These are phyloP conservation scores for Petrea volubilis DNA, from an alignment of 257 asterid genomes.

Conservation along the genomic window DNA sequence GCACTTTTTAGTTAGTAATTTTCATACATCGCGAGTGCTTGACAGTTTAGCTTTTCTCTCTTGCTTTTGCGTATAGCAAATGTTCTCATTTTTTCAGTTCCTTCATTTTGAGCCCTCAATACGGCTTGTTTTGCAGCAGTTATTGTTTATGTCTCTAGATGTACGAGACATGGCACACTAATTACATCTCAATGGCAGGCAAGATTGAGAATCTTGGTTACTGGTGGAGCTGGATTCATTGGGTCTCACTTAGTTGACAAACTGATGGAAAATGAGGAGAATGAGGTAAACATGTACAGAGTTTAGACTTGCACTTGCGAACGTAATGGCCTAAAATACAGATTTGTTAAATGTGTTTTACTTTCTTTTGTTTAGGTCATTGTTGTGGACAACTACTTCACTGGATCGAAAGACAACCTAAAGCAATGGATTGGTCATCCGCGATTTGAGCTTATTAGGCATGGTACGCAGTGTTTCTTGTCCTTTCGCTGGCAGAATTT, in stretches of 20 bases:
- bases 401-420: slow-evolving; percentile 90
- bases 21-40: not conserved
- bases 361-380: slow-evolving; percentile 51
- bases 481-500: not conserved
- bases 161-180: not conserved
- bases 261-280: slow-evolving; percentile 88
- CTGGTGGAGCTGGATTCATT: slow-evolving; percentile 98
- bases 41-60: not conserved
- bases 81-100: not conserved
- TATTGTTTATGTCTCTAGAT: not conserved
- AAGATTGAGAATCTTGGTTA: slow-evolving; percentile 85
- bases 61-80: not conserved
- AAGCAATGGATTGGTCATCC: slow-evolving; percentile 95
- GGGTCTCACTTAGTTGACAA: slow-evolving; percentile 96
- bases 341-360: not conserved
- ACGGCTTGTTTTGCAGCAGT: not conserved
- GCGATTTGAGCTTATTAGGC: slow-evolving; percentile 93
- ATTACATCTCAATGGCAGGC: slow-evolving; percentile 48
- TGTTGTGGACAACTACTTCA: slow-evolving; percentile 88
- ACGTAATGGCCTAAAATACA: not conserved
- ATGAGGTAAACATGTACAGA: slow-evolving; percentile 53
- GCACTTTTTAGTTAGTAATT: not conserved
- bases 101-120: not conserved
- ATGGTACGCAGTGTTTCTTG: slow-evolving; percentile 45
- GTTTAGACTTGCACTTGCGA: not conserved